phyloP scores from a whole-genome alignment of 2,329 filamentous ascomycete genomes.

The Harringtonia lauricola region DNA sequence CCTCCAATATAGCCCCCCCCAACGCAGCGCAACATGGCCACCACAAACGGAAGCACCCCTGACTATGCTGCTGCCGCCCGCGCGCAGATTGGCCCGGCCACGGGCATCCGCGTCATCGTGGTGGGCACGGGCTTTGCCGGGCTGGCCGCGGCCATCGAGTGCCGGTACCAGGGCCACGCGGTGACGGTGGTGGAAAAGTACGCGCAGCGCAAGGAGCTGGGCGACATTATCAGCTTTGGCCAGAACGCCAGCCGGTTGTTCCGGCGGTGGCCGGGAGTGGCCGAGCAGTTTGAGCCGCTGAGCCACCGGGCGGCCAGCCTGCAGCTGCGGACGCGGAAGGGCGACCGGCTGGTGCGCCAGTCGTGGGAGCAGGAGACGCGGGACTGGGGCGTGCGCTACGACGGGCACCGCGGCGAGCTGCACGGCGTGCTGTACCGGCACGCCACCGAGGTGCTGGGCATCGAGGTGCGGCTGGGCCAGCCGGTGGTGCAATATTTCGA shows the following conservation, averaged over 20 bases:
- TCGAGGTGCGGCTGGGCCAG: conserved; percentile 38
- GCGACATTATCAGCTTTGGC: conserved; percentile 52
- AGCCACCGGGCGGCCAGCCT: conserved; percentile 30
- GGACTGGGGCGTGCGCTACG: conserved; percentile 34
- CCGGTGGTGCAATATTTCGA: conserved; percentile 39
- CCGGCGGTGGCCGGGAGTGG: conserved; percentile 28
- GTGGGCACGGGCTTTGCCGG: conserved; percentile 49
- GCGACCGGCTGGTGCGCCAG: conserved; percentile 9
- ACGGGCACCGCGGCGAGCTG: conserved; percentile 42
- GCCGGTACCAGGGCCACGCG: conserved; percentile 45
- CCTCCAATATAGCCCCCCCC: background rate
- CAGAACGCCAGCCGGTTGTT: conserved; percentile 51
- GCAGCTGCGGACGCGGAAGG: conserved; percentile 9
- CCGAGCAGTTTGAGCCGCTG: conserved; percentile 34
- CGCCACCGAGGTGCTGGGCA: conserved; percentile 35
- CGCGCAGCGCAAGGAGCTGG: conserved; percentile 42
- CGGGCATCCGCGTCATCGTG: conserved; percentile 37
- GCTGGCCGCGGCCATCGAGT: conserved; percentile 49
- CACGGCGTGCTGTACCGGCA: conserved; percentile 38
- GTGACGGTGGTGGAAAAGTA: conserved; percentile 40
- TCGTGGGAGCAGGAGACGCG: conserved; percentile 10
- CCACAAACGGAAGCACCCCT: background rate
- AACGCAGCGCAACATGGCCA: background rate
- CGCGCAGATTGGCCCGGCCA: conserved; percentile 7
- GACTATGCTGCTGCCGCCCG: background rate